phyloP scores from a whole-genome alignment of 768 basidiomycete species.

The Psilocybe sp. region DNA sequence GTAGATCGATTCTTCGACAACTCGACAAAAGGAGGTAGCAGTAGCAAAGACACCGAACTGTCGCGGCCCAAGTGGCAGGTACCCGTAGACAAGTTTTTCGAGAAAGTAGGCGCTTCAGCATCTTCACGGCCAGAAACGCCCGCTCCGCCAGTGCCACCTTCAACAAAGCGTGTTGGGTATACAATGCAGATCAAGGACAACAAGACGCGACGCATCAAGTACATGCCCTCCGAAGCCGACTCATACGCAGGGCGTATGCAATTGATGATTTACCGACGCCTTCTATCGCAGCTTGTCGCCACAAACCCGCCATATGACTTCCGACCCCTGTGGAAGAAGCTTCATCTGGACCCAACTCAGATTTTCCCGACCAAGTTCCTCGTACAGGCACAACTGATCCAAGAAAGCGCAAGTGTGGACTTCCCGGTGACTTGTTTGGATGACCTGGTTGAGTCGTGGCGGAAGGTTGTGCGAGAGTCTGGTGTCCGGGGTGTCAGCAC shows the following conservation, averaged over 20 bases:
- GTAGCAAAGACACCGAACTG: no score
- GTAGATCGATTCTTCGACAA: slow-evolving; percentile 14
- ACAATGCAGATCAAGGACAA: slow-evolving; percentile 58
- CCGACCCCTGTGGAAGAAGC: slow-evolving; percentile 44
- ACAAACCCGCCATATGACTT: slow-evolving; percentile 49
- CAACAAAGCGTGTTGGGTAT: slow-evolving; percentile 8
- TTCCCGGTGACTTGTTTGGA: slow-evolving; percentile 31
- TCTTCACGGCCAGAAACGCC: no score
- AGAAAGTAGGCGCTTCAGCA: no score
- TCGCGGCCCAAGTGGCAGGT: no score
- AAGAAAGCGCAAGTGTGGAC: slow-evolving; percentile 16
- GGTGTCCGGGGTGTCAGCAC: slow-evolving; percentile 33
- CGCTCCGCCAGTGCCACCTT: background rate
- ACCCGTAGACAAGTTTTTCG: no score
- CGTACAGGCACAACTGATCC: slow-evolving; percentile 32
- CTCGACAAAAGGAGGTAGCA: slow-evolving; percentile 6
- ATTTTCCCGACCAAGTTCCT: slow-evolving; percentile 53
- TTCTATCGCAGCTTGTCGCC: slow-evolving; percentile 52
- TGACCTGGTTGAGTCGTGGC: slow-evolving; percentile 33
- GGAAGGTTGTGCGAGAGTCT: slow-evolving; percentile 22
- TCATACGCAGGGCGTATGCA: slow-evolving; percentile 61
- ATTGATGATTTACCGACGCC: slow-evolving; percentile 73
- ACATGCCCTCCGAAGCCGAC: slow-evolving; percentile 58
- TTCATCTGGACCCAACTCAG: slow-evolving; percentile 39
- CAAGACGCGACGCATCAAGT: slow-evolving; percentile 57